phyloP scores from a whole-genome alignment of 805 yeast genomes.

The Isabelozyma rhagii region DNA sequence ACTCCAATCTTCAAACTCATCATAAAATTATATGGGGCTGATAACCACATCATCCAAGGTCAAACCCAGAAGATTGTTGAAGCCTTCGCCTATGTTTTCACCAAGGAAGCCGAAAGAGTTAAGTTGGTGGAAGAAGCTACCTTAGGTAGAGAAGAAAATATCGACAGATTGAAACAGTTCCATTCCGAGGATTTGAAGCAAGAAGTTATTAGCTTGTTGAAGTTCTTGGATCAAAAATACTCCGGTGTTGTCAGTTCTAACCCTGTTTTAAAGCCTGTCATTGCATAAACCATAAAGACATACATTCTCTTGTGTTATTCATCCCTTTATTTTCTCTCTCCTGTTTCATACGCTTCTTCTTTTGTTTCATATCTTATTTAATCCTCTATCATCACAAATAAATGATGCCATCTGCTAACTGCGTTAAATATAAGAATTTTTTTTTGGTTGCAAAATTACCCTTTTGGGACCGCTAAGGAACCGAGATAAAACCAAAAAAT shows the following conservation, averaged over 20 bases:
- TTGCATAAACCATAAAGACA: constrained; percentile 17
- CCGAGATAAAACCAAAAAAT: too few species aligned
- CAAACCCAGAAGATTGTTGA: constrained; percentile 63
- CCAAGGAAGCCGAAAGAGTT: constrained; percentile 71
- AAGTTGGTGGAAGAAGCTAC: constrained; percentile 71
- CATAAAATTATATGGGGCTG: constrained; percentile 64
- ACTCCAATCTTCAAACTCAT: constrained; percentile 82
- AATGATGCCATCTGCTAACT: neutral
- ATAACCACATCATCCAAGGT: constrained; percentile 51
- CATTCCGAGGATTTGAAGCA: constrained; percentile 61
- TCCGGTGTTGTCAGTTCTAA: constrained; percentile 60
- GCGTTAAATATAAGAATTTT: neutral
- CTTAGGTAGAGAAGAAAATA: constrained; percentile 79
- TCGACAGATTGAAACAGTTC: constrained; percentile 77
- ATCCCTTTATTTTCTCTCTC: neutral
- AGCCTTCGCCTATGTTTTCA: constrained; percentile 66
- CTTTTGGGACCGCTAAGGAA: neutral
- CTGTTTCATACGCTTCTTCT: neutral
- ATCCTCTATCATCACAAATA: neutral
- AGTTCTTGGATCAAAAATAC: constrained; percentile 63
- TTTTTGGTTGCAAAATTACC: constrained; percentile 1
- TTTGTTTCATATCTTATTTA: neutral
- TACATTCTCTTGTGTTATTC: neutral
- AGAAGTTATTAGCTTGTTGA: constrained; percentile 68
- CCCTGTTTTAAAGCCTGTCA: constrained; percentile 43